Evolutionary conservation across 2,329 filamentous ascomycete species (phyloP).

Genomic region (Cercospora sp.): DNA sequence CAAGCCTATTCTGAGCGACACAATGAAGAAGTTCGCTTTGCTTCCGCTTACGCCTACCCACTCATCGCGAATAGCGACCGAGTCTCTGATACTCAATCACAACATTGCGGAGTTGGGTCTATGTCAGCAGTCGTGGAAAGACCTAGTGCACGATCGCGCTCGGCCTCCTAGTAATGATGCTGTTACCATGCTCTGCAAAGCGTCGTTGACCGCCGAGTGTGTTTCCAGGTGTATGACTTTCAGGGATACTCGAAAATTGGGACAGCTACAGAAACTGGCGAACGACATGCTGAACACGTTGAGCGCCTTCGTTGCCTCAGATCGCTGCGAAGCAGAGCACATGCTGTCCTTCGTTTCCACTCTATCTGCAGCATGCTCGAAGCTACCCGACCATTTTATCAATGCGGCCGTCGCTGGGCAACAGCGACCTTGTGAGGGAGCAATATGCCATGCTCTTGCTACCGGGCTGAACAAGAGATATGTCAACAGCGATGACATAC

Average conservation of each 20-base stretch:
- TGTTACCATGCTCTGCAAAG: constrained; percentile 30
- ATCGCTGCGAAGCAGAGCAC: constrained; percentile 46
- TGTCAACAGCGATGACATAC: constrained; percentile 39
- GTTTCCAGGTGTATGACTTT: constrained; percentile 33
- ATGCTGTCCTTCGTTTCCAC: constrained; percentile 46
- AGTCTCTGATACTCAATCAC: constrained; percentile 30
- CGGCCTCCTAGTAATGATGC: constrained; percentile 21
- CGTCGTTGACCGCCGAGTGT: constrained; percentile 31
- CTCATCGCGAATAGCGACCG: constrained; percentile 14
- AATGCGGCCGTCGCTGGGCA: neutral
- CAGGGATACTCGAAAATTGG: constrained; percentile 32
- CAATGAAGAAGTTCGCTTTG: neutral
- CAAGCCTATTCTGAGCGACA: constrained; percentile 6
- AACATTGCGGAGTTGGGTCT: constrained; percentile 27
- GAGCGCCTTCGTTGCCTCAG: constrained; percentile 38
- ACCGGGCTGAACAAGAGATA: constrained; percentile 15
- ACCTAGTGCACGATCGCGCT: constrained; percentile 10
- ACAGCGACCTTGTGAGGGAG: constrained; percentile 23
- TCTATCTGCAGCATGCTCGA: constrained; percentile 33
- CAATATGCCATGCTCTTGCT: constrained; percentile 26
- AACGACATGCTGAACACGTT: constrained; percentile 36
- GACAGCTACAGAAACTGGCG: constrained; percentile 34
- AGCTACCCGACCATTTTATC: constrained; percentile 9
- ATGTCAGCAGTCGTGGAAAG: constrained; percentile 22
- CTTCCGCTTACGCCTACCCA: neutral